Conservation (phyloP, 345 rosid genomes). For the Sisymbrium irio region DNA sequence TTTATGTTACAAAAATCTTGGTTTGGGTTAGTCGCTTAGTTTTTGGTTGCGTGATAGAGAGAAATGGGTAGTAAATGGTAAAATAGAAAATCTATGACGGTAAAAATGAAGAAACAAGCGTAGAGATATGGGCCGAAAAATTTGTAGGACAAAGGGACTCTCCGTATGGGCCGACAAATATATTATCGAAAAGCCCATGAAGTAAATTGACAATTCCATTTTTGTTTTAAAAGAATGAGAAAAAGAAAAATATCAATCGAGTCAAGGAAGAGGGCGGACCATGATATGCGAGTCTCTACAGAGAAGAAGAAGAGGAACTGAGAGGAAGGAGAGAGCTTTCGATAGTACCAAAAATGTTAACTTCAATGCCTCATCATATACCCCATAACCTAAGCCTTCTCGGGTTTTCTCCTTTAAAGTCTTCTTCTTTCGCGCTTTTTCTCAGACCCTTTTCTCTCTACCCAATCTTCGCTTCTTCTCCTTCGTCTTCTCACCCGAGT, state of each 20-base stretch:
- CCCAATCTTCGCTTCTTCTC: slow-evolving; percentile 36
- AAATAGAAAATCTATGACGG: too few species aligned
- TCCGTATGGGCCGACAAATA: not conserved
- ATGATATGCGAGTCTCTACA: not conserved
- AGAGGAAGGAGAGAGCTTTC: not conserved
- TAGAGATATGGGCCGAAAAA: not conserved
- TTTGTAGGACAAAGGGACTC: not conserved
- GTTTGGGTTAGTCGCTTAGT: not conserved
- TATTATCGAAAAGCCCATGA: slow-evolving; percentile 15
- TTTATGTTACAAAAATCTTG: not conserved
- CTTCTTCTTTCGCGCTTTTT: slow-evolving; percentile 38
- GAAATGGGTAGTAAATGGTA: not conserved
- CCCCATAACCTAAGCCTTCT: slow-evolving; percentile 39
- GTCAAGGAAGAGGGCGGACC: not conserved
- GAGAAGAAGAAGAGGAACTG: not conserved
- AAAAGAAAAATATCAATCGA: not conserved
- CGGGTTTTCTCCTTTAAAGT: slow-evolving; percentile 40
- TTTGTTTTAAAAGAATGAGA: not conserved
- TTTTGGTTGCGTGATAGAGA: not conserved
- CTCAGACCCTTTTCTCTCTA: slow-evolving; percentile 32
- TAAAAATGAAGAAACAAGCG: too few species aligned
- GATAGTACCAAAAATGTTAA: slow-evolving; percentile 9
- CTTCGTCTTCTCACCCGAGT: slow-evolving; percentile 29
- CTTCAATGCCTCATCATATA: slow-evolving; percentile 47
- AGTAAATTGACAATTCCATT: not conserved